Percentiles rank a stretch among this genome's conserved stretches.
These are phyloP conservation scores for Recurvomyces mirabilis DNA, from an alignment of 495 filamentous ascomycete genomes.

Conservation along the genomic window DNA sequence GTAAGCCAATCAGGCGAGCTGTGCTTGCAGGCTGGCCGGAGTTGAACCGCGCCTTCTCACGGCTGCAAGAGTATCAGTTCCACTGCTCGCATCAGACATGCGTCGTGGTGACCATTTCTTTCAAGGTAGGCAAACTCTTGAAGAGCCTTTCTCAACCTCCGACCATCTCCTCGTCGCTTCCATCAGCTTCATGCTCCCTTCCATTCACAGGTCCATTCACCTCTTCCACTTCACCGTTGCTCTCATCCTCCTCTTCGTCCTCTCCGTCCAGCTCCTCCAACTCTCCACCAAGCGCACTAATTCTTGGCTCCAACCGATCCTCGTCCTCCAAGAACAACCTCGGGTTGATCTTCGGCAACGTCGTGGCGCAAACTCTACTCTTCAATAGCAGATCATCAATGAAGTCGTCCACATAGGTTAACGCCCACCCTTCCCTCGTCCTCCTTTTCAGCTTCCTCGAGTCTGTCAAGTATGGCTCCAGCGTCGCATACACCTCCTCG, in stretches of 20 bases:
- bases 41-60: no score
- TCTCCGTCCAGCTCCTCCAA: slow-evolving; percentile 70
- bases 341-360: slow-evolving; percentile 79
- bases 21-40: no score
- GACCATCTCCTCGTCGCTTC: slow-evolving; percentile 2
- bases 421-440: slow-evolving; percentile 53
- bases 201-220: background rate
- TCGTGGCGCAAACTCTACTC: slow-evolving; percentile 82
- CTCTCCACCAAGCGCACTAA: slow-evolving; percentile 71
- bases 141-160: slow-evolving; percentile 6
- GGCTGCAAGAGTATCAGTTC: no score
- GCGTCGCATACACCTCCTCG: slow-evolving; percentile 61
- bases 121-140: no score
- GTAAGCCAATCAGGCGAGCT: no score
- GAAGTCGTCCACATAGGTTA: slow-evolving; percentile 87
- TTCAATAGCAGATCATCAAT: slow-evolving; percentile 84
- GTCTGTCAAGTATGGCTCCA: slow-evolving; percentile 80
- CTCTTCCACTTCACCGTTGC: slow-evolving; percentile 8
- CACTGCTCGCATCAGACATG: no score
- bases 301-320: slow-evolving; percentile 72
- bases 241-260: slow-evolving; percentile 52
- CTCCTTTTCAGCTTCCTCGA: slow-evolving; percentile 69
- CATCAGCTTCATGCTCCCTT: background rate
- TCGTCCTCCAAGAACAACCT: slow-evolving; percentile 79
- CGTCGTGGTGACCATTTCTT: no score